A percentile compares a stretch with the other conserved stretches of the same genome.
These are phyloP conservation scores for Lasiodiplodia sp. DNA, from an alignment of 2,329 filamentous ascomycete genomes.

Conservation along the genomic window DNA sequence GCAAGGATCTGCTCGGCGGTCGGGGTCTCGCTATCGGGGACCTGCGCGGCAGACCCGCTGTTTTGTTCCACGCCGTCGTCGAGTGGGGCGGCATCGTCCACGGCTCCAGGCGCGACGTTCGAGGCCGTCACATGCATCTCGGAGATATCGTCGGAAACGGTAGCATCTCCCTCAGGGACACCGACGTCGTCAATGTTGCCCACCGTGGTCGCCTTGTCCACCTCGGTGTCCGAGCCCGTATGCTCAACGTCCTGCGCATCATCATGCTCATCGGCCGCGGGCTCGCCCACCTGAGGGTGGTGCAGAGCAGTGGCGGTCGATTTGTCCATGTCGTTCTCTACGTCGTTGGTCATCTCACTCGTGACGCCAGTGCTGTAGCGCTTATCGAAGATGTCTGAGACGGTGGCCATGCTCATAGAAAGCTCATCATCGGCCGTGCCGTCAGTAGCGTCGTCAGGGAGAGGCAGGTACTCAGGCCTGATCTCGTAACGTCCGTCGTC, in stretches of 20 bases:
- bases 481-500: conserved; percentile 7
- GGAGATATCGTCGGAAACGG: conserved; percentile 7
- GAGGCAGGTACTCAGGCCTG: conserved; percentile 20
- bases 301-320: neutral
- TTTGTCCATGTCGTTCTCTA: neutral
- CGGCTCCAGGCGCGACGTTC: conserved; percentile 1
- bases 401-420: conserved; percentile 16
- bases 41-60: neutral
- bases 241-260: neutral
- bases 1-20: conserved; percentile 19
- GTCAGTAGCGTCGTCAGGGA: conserved; percentile 21
- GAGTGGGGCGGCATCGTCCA: conserved; percentile 7
- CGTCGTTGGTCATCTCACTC: neutral
- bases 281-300: neutral
- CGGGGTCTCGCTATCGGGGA: neutral
- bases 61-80: neutral
- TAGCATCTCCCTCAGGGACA: neutral
- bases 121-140: conserved; percentile 9
- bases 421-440: conserved; percentile 25
- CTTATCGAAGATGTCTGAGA: conserved; percentile 6
- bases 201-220: conserved; percentile 14
- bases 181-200: conserved; percentile 10
- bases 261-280: neutral
- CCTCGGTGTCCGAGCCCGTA: conserved; percentile 17
- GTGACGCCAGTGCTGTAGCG: conserved; percentile 5